Conservation (phyloP, 2,329 filamentous ascomycete species). For the Fusarium sp. region DNA sequence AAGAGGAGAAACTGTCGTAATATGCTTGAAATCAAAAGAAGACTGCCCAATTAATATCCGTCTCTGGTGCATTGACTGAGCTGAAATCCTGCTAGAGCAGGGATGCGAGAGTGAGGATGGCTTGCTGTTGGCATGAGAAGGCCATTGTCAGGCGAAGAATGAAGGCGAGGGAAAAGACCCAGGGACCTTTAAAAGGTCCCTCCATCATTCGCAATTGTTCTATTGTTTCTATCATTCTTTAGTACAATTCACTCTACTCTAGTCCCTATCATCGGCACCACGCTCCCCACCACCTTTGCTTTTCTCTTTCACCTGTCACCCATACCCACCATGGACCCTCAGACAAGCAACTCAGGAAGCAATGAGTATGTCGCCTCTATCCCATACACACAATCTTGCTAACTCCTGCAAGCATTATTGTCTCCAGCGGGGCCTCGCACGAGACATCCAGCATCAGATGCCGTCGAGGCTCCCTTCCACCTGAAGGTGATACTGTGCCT, state of each 20-base stretch:
- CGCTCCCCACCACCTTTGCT: no score
- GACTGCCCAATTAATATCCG: neutral
- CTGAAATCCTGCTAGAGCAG: neutral
- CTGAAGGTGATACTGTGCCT: neutral
- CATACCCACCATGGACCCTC: neutral
- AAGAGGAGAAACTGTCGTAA: no score
- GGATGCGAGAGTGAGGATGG: neutral
- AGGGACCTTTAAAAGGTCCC: neutral
- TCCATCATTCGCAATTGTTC: neutral
- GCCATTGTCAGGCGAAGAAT: neutral
- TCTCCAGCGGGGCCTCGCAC: neutral
- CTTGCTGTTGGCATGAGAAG: neutral
- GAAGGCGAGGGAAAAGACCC: rapidly evolving
- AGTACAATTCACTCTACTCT: neutral
- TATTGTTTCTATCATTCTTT: neutral
- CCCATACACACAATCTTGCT: neutral
- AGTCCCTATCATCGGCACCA: neutral
- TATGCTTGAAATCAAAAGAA: neutral
- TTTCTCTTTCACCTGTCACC: no score
- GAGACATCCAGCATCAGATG: neutral
- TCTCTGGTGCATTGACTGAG: neutral
- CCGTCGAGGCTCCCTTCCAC: neutral
- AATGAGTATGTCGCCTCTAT: neutral
- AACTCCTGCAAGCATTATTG: neutral
- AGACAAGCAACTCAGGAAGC: neutral